Evolutionary conservation across 768 basidiomycete genomes (phyloP).

Genomic region (Boletus subparvulus): DNA sequence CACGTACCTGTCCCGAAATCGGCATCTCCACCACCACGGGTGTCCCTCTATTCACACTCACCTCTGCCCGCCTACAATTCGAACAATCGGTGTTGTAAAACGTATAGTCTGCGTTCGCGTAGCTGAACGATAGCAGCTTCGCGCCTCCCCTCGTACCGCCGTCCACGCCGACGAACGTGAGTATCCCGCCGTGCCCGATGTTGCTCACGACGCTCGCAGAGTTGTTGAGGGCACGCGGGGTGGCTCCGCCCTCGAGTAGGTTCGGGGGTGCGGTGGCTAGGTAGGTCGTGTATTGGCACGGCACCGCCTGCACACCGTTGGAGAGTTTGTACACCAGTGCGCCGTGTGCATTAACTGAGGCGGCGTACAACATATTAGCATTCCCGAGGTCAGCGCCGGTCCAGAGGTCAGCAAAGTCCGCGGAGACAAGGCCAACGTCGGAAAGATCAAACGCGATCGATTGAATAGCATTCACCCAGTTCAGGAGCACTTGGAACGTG

Average conservation of each 20-base stretch:
- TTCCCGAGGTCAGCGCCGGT: background rate
- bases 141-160: background rate
- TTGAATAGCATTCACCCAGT: slow-evolving; percentile 1
- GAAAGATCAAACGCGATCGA: slow-evolving; percentile 1
- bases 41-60: slow-evolving; percentile 3
- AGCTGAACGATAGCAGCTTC: slow-evolving; percentile 1
- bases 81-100: slow-evolving; percentile 5
- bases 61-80: slow-evolving; percentile 7
- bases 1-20: slow-evolving; percentile 5
- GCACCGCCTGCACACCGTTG: background rate
- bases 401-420: slow-evolving; percentile 9
- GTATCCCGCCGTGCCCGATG: slow-evolving; percentile 1
- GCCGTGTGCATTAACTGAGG: background rate
- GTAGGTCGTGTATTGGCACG: background rate
- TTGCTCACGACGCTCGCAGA: background rate
- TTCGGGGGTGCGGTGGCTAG: background rate
- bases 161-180: slow-evolving; percentile 9
- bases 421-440: background rate
- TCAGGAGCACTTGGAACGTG: background rate
- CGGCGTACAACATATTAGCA: background rate
- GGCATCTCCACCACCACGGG: slow-evolving; percentile 9
- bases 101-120: slow-evolving; percentile 9
- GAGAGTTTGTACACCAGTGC: slow-evolving; percentile 5
- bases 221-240: background rate
- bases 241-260: slow-evolving; percentile 1